These are phyloP conservation scores for Lachnellula occidentalis DNA, from an alignment of 2,329 filamentous ascomycete genomes.

Conservation along the genomic window DNA sequence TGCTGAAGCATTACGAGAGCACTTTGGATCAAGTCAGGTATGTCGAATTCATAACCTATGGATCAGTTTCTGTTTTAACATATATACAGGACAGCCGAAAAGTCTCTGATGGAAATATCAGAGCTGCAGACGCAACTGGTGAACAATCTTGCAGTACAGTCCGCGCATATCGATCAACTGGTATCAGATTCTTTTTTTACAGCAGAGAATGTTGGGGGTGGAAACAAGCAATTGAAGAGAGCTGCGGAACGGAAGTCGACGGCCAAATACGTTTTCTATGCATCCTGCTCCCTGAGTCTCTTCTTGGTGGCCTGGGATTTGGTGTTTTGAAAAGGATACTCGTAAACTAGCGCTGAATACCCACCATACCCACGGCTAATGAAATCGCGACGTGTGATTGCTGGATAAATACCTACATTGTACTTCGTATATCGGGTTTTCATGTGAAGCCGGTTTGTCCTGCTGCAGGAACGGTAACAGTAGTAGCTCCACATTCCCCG, in stretches of 20 bases:
- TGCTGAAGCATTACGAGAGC: conserved; percentile 90
- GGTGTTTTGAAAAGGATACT: conserved; percentile 41
- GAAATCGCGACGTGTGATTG: neutral
- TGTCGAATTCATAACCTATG: conserved; percentile 29
- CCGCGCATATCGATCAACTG: conserved; percentile 82
- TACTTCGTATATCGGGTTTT: too few relatives aligned
- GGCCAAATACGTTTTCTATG: conserved; percentile 74
- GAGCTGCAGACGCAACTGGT: conserved; percentile 88
- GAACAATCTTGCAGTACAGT: conserved; percentile 77
- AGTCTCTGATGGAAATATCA: conserved; percentile 85
- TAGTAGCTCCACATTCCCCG: neutral
- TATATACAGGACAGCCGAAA: conserved; percentile 68
- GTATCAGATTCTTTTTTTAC: conserved; percentile 79
- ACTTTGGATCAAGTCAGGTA: conserved; percentile 93
- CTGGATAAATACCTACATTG: neutral
- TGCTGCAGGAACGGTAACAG: neutral
- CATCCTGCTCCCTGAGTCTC: conserved; percentile 68
- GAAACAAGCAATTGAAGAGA: conserved; percentile 86
- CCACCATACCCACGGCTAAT: neutral
- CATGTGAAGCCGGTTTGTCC: neutral
- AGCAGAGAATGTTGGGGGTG: conserved; percentile 78
- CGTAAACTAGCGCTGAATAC: too few relatives aligned
- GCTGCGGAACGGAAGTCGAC: conserved; percentile 68
- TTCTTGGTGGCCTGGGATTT: conserved; percentile 76
- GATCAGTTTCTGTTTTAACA: conserved; percentile 6